These are phyloP conservation scores for Ophiosphaerella herpotricha DNA, from an alignment of 2,329 filamentous ascomycete species.

Conservation along the genomic window DNA sequence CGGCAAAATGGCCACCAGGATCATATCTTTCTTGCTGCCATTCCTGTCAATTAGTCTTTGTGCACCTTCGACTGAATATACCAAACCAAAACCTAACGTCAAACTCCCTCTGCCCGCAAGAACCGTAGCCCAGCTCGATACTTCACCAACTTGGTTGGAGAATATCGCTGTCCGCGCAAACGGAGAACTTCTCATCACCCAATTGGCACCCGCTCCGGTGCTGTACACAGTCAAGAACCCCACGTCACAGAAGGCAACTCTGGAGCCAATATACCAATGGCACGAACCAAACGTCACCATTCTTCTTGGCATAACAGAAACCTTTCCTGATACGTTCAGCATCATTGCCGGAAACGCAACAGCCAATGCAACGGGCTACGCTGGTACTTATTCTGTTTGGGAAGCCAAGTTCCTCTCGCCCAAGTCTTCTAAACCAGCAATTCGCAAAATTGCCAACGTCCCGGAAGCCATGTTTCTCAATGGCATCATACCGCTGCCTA, in stretches of 20 bases:
- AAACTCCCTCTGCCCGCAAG: conserved; percentile 1
- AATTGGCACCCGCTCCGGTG: conserved; percentile 1
- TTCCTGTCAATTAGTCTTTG: not conserved
- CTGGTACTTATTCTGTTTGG: conserved; percentile 11
- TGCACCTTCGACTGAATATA: not conserved
- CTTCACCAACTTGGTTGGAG: conserved; percentile 9
- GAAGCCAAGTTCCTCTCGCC: conserved; percentile 2
- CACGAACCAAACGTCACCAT: conserved; percentile 6
- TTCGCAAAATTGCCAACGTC: conserved; percentile 11
- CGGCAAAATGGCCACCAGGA: not conserved
- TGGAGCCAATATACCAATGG: conserved; percentile 9
- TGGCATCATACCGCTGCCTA: conserved; percentile 4
- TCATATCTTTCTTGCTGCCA: not conserved
- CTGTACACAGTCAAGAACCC: conserved; percentile 6
- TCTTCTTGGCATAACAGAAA: conserved; percentile 14
- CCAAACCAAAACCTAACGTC: not conserved
- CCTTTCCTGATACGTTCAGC: conserved; percentile 8
- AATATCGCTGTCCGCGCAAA: conserved; percentile 10
- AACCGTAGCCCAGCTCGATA: conserved; percentile 11
- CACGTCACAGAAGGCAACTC: not conserved
- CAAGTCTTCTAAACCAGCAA: not conserved
- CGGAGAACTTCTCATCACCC: conserved; percentile 12
- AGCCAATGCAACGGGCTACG: conserved; percentile 7
- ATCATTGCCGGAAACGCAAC: conserved; percentile 13
- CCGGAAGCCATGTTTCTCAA: conserved; percentile 11